Conservation (phyloP, 192 early-diverging fungal species). For the Radiomyces spectabilis region DNA sequence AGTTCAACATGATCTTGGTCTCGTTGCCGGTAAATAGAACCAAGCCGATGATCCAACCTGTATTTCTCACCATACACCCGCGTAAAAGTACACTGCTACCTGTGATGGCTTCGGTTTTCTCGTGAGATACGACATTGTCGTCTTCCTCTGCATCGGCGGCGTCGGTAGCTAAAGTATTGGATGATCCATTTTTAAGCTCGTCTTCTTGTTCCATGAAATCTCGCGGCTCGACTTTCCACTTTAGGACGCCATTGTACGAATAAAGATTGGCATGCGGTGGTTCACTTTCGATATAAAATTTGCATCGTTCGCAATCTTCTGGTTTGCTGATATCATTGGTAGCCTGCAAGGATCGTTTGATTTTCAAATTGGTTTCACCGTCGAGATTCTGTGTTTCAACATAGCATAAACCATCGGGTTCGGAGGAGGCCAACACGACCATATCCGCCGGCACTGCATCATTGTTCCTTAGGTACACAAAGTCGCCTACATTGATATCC, state of each 20-base stretch:
- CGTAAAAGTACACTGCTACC: constrained; percentile 62
- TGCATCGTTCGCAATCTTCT: constrained; percentile 38
- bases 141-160: neutral
- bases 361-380: constrained; percentile 77
- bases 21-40: constrained; percentile 70
- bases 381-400: constrained; percentile 76
- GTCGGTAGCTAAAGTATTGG: neutral
- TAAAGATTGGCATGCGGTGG: constrained; percentile 52
- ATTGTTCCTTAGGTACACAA: constrained; percentile 48
- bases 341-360: constrained; percentile 48
- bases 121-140: constrained; percentile 10
- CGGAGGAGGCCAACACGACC: constrained; percentile 54
- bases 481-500: constrained; percentile 54
- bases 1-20: constrained; percentile 73
- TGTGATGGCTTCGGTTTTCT: constrained; percentile 40
- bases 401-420: constrained; percentile 60
- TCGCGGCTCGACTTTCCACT: constrained; percentile 10
- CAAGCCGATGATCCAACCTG: constrained; percentile 65
- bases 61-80: constrained; percentile 69
- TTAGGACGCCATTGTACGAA: constrained; percentile 55
- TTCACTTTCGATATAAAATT: constrained; percentile 51
- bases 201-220: neutral
- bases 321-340: constrained; percentile 40
- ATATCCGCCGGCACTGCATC: constrained; percentile 63
- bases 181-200: too few relatives aligned